A percentile compares a stretch with the other conserved stretches of the same genome.
These are phyloP conservation scores for Dacryopinax primogenitus DNA, from an alignment of 768 basidiomycete genomes.

Conservation along the genomic window DNA sequence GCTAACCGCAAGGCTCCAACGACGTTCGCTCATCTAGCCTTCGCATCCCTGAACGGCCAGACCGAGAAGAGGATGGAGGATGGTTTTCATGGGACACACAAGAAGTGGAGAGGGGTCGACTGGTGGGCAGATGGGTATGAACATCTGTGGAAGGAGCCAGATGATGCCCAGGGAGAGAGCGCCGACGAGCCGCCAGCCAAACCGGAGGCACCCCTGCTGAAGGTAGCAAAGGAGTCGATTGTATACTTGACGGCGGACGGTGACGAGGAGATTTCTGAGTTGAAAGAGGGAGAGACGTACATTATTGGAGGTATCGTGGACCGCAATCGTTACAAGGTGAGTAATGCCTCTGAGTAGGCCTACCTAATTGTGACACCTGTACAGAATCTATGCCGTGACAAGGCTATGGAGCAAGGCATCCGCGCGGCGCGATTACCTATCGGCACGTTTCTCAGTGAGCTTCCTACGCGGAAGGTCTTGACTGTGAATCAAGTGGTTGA, in stretches of 20 bases:
- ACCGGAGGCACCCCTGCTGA: not conserved
- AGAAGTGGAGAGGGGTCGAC: constrained; percentile 66
- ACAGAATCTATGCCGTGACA: constrained; percentile 83
- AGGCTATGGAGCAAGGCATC: constrained; percentile 60
- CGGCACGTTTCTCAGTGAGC: constrained; percentile 69
- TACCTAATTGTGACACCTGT: constrained; percentile 15
- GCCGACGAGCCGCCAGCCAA: constrained; percentile 8
- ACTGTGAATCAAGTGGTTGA: constrained; percentile 97
- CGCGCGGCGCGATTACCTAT: constrained; percentile 87
- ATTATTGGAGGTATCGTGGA: constrained; percentile 94
- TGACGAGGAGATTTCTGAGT: constrained; percentile 66
- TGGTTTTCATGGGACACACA: constrained; percentile 53
- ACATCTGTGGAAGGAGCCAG: constrained; percentile 39
- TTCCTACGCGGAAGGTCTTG: constrained; percentile 85
- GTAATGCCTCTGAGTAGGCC: constrained; percentile 19
- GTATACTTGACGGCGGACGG: constrained; percentile 95
- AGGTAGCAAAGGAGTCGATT: constrained; percentile 37
- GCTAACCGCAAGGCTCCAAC: constrained; percentile 59
- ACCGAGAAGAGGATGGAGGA: constrained; percentile 52
- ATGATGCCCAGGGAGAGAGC: constrained; percentile 15
- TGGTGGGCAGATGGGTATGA: constrained; percentile 76
- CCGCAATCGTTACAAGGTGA: constrained; percentile 88
- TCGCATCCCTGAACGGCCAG: constrained; percentile 66
- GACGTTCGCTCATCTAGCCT: constrained; percentile 61
- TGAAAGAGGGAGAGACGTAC: constrained; percentile 75